Percentiles rank a stretch among this genome's conserved stretches.
These are phyloP conservation scores for Exophiala sp. DNA, from an alignment of 2,329 filamentous ascomycete genomes.

Conservation along the genomic window DNA sequence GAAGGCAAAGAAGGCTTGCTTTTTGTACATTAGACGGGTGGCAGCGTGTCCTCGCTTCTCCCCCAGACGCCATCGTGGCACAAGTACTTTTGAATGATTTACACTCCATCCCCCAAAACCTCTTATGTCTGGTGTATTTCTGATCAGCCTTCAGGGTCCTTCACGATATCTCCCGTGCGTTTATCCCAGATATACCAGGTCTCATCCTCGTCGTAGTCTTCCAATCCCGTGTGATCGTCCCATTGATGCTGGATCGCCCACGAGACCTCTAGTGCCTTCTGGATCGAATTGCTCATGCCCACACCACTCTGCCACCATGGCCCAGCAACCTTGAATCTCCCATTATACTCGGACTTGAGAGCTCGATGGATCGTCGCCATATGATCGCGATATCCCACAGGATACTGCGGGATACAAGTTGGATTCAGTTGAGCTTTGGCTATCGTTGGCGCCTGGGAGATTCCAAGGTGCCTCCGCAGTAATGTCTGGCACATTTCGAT, in stretches of 20 bases:
- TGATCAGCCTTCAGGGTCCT: not conserved
- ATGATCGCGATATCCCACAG: slow-evolving; percentile 64
- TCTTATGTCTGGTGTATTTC: not conserved
- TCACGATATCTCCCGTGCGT: not conserved
- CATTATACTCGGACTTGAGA: slow-evolving; percentile 51
- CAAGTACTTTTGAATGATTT: not conserved
- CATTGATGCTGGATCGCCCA: slow-evolving; percentile 23
- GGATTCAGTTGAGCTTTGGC: slow-evolving; percentile 55
- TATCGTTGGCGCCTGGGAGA: slow-evolving; percentile 58
- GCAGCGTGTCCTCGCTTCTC: too few relatives aligned
- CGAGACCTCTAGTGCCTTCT: slow-evolving; percentile 51
- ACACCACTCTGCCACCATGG: slow-evolving; percentile 46
- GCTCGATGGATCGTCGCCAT: slow-evolving; percentile 55
- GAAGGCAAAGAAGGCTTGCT: too few relatives aligned
- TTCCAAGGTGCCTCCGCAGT: slow-evolving; percentile 66
- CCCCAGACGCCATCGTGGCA: too few relatives aligned
- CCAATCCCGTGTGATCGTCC: slow-evolving; percentile 24
- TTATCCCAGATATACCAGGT: slow-evolving; percentile 14
- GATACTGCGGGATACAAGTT: slow-evolving; percentile 87
- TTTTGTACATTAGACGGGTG: too few relatives aligned
- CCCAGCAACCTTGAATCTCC: slow-evolving; percentile 59
- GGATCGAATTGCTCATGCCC: slow-evolving; percentile 52
- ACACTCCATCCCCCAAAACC: not conserved
- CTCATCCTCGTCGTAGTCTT: slow-evolving; percentile 17
- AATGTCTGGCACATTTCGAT: slow-evolving; percentile 63